Percentiles rank a stretch among this genome's conserved stretches.
These are phyloP conservation scores for Astrothelium subdiscretum DNA, from an alignment of 495 filamentous ascomycete genomes.

Conservation along the genomic window DNA sequence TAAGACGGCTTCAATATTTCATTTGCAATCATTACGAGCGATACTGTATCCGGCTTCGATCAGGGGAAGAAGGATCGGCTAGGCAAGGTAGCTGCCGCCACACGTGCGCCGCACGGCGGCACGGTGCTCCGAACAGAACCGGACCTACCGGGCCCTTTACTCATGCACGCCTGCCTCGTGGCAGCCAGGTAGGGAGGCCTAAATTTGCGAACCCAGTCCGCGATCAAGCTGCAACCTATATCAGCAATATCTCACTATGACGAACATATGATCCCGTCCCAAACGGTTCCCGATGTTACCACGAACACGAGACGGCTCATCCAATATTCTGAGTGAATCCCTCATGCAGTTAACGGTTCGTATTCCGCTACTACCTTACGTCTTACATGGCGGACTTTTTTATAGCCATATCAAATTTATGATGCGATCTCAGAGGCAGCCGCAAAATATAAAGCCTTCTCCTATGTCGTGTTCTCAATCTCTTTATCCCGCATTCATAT, in stretches of 20 bases:
- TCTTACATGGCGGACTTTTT: conserved; percentile 1
- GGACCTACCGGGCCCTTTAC: background rate
- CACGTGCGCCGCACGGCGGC: background rate
- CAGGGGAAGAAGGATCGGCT: background rate
- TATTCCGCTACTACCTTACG: background rate
- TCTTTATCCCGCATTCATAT: background rate
- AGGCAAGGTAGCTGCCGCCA: background rate
- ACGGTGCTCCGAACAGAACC: background rate
- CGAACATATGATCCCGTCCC: background rate
- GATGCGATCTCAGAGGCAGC: background rate
- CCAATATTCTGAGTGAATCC: background rate
- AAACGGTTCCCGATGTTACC: background rate
- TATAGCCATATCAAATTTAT: background rate
- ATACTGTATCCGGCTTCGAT: background rate
- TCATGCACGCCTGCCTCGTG: background rate
- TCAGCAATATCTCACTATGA: background rate
- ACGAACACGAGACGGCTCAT: background rate
- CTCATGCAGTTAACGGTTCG: background rate
- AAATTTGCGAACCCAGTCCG: background rate
- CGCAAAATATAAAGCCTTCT: conserved; percentile 1
- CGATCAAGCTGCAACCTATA: background rate
- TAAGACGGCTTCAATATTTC: background rate
- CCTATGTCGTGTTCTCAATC: background rate
- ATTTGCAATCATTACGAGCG: background rate
- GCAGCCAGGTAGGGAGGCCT: too few relatives aligned